Percentiles rank a stretch among this genome's conserved stretches.
phyloP scores from a whole-genome alignment of 2,329 filamentous ascomycete species.

The Ceratocystis papillata region DNA sequence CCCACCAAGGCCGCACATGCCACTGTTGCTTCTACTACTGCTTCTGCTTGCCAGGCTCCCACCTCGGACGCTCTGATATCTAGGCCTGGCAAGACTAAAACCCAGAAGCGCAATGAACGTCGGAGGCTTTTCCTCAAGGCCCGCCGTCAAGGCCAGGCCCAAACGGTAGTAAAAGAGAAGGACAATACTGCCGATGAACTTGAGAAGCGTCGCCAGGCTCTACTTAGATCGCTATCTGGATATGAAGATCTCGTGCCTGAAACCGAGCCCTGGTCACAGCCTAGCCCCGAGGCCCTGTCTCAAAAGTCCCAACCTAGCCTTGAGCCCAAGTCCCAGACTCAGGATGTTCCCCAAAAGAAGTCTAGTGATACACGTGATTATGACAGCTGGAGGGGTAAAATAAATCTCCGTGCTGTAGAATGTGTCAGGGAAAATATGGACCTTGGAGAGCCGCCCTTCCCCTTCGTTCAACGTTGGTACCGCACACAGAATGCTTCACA shows the following conservation, averaged over 20 bases:
- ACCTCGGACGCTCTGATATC: not conserved
- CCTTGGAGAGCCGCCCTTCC: conserved; percentile 71
- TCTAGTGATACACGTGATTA: not conserved
- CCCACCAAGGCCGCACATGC: not conserved
- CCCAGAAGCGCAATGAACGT: conserved; percentile 22
- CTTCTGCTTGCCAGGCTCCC: not conserved
- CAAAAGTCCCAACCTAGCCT: conserved; percentile 22
- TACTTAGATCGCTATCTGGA: conserved; percentile 37
- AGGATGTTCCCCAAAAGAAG: not conserved
- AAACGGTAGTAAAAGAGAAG: not conserved
- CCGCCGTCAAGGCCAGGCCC: conserved; percentile 7
- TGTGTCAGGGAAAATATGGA: conserved; percentile 60
- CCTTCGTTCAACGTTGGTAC: conserved; percentile 85
- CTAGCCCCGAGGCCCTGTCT: conserved; percentile 22
- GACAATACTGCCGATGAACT: conserved; percentile 14
- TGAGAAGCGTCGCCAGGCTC: conserved; percentile 17
- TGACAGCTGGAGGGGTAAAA: conserved; percentile 61
- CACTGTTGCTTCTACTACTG: not conserved
- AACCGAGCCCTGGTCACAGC: not conserved
- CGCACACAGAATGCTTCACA: conserved; percentile 48
- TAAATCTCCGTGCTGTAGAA: conserved; percentile 70
- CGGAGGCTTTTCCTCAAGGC: conserved; percentile 13
- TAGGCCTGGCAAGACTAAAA: conserved; percentile 11
- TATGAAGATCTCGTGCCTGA: conserved; percentile 3
- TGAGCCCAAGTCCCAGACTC: conserved; percentile 37